A percentile compares a stretch with the other conserved stretches of the same genome.
phyloP scores from a whole-genome alignment of 2,329 filamentous ascomycete species.

The Colletotrichum spaethianum region DNA sequence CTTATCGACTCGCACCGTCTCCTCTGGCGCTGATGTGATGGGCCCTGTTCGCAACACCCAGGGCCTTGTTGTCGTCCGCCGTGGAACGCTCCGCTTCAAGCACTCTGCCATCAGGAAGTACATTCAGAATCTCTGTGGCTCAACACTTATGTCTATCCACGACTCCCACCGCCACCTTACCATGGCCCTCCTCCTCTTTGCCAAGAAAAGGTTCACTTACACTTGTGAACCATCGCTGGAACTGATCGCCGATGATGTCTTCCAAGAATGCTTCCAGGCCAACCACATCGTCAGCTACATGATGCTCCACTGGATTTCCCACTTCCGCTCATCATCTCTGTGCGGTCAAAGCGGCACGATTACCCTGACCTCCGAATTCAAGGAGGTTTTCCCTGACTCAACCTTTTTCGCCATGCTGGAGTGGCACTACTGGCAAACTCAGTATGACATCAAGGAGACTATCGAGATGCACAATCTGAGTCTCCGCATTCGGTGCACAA shows the following conservation, averaged over 20 bases:
- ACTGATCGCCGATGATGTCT: conserved; percentile 44
- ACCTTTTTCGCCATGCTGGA: conserved; percentile 55
- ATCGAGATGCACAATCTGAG: conserved; percentile 51
- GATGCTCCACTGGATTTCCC: conserved; percentile 53
- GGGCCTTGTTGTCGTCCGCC: conserved; percentile 52
- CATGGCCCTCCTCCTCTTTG: conserved; percentile 53
- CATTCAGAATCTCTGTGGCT: conserved; percentile 51
- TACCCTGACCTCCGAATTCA: conserved; percentile 50
- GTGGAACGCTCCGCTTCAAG: conserved; percentile 54
- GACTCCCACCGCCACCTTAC: conserved; percentile 54
- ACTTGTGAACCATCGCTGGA: conserved; percentile 49
- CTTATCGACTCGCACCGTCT: conserved; percentile 42
- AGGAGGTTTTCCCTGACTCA: conserved; percentile 53
- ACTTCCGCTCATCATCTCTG: conserved; percentile 53
- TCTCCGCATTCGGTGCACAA: conserved; percentile 52
- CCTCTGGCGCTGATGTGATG: conserved; percentile 41
- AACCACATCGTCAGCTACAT: conserved; percentile 53
- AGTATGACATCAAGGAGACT: conserved; percentile 43
- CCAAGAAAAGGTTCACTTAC: conserved; percentile 47
- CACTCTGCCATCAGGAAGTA: conserved; percentile 51
- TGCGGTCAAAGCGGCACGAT: conserved; percentile 48
- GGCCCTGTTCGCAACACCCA: conserved; percentile 35
- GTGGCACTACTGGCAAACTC: conserved; percentile 49
- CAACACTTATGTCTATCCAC: conserved; percentile 49
- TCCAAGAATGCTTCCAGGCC: conserved; percentile 46